A percentile compares a stretch with the other conserved stretches of the same genome.
These are phyloP conservation scores for Colletotrichum sp. DNA, from an alignment of 2,329 filamentous ascomycete genomes.

Conservation along the genomic window DNA sequence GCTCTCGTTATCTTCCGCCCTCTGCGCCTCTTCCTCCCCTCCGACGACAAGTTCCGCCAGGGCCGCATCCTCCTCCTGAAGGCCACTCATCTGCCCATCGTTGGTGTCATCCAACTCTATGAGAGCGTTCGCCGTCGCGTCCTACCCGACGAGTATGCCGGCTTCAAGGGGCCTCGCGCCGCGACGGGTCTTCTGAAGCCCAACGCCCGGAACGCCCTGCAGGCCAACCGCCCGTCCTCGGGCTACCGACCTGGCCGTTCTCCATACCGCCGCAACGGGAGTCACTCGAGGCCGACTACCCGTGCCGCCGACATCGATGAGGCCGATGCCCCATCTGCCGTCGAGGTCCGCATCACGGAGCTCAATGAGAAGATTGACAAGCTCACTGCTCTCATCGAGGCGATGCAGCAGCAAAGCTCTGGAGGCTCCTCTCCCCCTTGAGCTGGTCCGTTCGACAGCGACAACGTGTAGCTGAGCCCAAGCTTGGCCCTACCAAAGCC, in stretches of 20 bases:
- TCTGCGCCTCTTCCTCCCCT: conserved; percentile 70
- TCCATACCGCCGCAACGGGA: conserved; percentile 16
- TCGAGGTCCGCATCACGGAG: conserved; percentile 60
- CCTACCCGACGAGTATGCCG: conserved; percentile 48
- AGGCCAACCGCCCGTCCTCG: conserved; percentile 25
- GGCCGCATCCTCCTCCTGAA: conserved; percentile 68
- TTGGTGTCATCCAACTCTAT: conserved; percentile 72
- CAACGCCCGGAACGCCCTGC: conserved; percentile 23
- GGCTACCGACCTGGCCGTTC: conserved; percentile 28
- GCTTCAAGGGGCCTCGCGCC: conserved; percentile 51
- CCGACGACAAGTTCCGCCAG: conserved; percentile 66
- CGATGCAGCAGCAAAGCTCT: conserved; percentile 45
- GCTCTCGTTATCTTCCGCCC: conserved; percentile 76
- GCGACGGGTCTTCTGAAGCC: conserved; percentile 27
- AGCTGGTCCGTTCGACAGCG: neutral
- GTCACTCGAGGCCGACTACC: conserved; percentile 17
- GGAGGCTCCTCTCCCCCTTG: neutral
- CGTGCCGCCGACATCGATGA: conserved; percentile 33
- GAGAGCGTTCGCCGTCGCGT: conserved; percentile 56
- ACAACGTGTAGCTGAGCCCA: neutral
- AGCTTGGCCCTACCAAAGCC: neutral
- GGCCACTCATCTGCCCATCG: conserved; percentile 70
- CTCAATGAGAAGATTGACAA: conserved; percentile 64
- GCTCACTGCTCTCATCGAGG: conserved; percentile 57
- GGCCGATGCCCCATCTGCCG: conserved; percentile 40